Conservation (phyloP, 495 filamentous ascomycete genomes). For the Trichoderma erinaceum region DNA sequence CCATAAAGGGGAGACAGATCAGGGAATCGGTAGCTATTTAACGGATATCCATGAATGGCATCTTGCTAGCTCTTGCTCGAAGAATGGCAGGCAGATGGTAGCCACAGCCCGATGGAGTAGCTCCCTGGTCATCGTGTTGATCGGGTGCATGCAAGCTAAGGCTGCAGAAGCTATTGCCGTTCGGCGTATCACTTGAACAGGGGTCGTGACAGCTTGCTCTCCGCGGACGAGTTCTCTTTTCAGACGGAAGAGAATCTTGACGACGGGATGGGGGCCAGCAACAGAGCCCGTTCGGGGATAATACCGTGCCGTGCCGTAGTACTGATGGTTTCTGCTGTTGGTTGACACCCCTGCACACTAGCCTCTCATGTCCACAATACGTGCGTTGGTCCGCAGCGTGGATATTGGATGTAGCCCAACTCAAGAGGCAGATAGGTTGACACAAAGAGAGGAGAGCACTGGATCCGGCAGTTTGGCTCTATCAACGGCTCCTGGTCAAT, state of each 20-base stretch:
- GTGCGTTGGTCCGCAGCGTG: not conserved
- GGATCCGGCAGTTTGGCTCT: constrained; percentile 1
- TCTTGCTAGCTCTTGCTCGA: not conserved
- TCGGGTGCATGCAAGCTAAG: not conserved
- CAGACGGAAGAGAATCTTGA: not conserved
- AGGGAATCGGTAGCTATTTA: not conserved
- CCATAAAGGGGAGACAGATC: not conserved
- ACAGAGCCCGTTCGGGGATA: not conserved
- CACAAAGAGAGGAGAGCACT: not conserved
- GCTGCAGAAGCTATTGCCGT: not conserved
- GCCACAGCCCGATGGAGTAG: not conserved
- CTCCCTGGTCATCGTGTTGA: not conserved
- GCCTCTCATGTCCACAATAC: not conserved
- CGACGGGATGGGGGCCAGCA: not conserved
- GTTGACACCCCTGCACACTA: not conserved
- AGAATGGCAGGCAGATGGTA: not conserved
- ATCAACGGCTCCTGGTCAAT: not conserved
- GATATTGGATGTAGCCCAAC: not conserved
- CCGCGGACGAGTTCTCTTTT: not conserved
- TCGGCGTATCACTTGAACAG: not conserved
- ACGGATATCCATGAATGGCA: not conserved
- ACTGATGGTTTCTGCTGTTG: not conserved
- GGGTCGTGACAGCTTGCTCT: not conserved
- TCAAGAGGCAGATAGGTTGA: not conserved
- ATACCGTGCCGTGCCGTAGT: not conserved